phyloP scores from a whole-genome alignment of 805 yeast genomes.

The Schizosaccharomyces japonicus region DNA sequence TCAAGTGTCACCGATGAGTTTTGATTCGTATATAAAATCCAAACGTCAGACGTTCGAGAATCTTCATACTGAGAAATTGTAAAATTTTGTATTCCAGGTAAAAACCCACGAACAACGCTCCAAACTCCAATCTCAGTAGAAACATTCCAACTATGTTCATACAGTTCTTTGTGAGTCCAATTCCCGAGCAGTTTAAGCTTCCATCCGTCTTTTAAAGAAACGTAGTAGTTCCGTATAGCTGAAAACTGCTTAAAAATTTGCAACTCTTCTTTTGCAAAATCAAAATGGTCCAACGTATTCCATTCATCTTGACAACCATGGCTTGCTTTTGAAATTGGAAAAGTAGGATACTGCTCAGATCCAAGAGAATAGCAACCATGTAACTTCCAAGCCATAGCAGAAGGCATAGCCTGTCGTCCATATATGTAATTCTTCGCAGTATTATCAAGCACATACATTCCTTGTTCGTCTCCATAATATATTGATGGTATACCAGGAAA shows the following conservation, averaged over 20 bases:
- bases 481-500: conserved; percentile 4
- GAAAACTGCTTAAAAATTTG: not conserved
- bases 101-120: not conserved
- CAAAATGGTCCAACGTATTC: conserved; percentile 4
- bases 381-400: not conserved
- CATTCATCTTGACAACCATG: conserved; percentile 2
- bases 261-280: not conserved
- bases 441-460: conserved; percentile 2
- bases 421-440: conserved; percentile 2
- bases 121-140: conserved; percentile 1
- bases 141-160: not conserved
- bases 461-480: conserved; percentile 5
- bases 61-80: not conserved
- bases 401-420: conserved; percentile 4
- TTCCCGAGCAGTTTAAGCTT: not conserved
- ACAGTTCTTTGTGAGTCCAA: not conserved
- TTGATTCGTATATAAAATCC: not conserved
- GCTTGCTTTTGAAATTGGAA: not conserved
- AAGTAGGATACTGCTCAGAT: not conserved
- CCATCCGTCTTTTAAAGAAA: not conserved
- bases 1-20: not conserved
- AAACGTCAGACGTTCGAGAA: not conserved
- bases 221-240: conserved; percentile 1
- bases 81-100: not conserved
- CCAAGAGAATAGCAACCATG: conserved; percentile 3